phyloP scores from a whole-genome alignment of 345 rosid species.

The Tarenaya hassleriana region DNA sequence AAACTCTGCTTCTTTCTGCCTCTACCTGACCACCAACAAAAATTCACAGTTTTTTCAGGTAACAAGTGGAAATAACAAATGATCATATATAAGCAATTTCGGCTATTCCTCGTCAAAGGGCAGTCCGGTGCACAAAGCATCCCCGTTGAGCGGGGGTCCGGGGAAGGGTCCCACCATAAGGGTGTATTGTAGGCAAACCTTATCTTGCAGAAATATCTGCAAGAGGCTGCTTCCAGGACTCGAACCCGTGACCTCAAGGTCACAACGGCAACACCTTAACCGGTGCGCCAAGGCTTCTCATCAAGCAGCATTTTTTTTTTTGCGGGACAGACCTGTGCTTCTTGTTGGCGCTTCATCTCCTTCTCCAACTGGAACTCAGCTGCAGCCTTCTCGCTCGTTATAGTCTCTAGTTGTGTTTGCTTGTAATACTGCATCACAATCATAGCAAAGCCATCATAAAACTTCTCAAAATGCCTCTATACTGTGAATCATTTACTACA shows the following conservation, averaged over 20 bases:
- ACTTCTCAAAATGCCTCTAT: constrained; percentile 3
- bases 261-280: no score
- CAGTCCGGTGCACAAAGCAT: no score
- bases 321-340: constrained; percentile 84
- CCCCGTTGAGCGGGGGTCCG: no score
- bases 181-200: no score
- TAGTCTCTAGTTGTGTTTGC: constrained; percentile 96
- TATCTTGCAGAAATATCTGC: no score
- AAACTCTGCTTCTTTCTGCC: constrained; percentile 77
- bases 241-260: no score
- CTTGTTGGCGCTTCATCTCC: constrained; percentile 78
- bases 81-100: no score
- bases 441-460: constrained; percentile 15
- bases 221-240: no score
- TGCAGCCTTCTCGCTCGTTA: constrained; percentile 98
- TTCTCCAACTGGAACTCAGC: constrained; percentile 98
- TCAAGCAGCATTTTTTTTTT: constrained; percentile 12
- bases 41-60: constrained; percentile 13
- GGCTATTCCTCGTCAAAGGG: no score
- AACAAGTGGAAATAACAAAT: constrained; percentile 10
- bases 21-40: constrained; percentile 47
- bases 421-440: constrained; percentile 67
- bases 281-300: no score
- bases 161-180: no score
- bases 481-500: background rate